These are phyloP conservation scores for Spirogloea muscicola DNA, from an alignment of 139 green algal genomes.

Conservation along the genomic window DNA sequence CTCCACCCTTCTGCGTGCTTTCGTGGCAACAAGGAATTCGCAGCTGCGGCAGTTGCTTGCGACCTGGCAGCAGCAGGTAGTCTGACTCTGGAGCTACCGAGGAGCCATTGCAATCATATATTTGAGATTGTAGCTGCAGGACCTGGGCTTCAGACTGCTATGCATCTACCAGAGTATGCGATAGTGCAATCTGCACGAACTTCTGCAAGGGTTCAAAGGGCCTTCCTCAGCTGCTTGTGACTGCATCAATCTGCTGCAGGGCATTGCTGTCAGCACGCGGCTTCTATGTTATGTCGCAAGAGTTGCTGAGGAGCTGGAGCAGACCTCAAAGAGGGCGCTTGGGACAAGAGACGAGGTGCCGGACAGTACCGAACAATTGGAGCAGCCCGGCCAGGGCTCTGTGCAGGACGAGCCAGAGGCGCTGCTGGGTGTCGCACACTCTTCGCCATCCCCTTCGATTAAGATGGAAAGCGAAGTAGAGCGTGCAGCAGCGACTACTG, in stretches of 20 bases:
- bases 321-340: not conserved
- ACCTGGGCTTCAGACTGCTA: too few relatives aligned
- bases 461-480: not conserved
- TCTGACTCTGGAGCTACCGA: too few relatives aligned
- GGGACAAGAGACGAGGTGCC: not conserved
- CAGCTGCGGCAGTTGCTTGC: constrained; percentile 15
- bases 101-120: too few relatives aligned
- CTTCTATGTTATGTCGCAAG: constrained; percentile 13
- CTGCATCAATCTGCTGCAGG: too few relatives aligned
- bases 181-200: too few relatives aligned
- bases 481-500: not conserved
- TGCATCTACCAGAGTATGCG: too few relatives aligned
- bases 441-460: not conserved
- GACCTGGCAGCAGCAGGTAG: constrained; percentile 2
- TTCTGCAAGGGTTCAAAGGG: too few relatives aligned
- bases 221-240: too few relatives aligned
- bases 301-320: constrained; percentile 13
- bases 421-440: not conserved
- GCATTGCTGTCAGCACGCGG: not conserved
- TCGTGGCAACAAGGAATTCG: not conserved
- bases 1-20: constrained; percentile 16
- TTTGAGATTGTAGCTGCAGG: too few relatives aligned
- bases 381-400: not conserved
- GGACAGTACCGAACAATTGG: not conserved
- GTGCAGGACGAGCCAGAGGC: not conserved